These are phyloP conservation scores for Penicillium digitatum DNA, from an alignment of 2,329 filamentous ascomycete species.

Conservation along the genomic window DNA sequence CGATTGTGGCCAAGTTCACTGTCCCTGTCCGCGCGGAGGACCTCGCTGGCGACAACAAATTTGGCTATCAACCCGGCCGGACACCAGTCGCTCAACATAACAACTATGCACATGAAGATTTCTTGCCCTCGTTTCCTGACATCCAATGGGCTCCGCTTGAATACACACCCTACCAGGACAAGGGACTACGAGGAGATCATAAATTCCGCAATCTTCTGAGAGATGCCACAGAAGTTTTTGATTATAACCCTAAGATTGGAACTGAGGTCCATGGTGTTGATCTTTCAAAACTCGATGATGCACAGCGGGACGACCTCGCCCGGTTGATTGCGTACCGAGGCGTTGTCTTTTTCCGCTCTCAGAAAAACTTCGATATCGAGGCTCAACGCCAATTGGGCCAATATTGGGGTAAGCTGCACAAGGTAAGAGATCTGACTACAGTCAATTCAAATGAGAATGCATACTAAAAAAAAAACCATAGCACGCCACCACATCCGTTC, in stretches of 20 bases:
- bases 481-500: conserved; percentile 54
- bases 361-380: conserved; percentile 53
- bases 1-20: conserved; percentile 10
- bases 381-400: conserved; percentile 50
- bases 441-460: not conserved
- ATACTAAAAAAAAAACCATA: conserved; percentile 12
- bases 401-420: conserved; percentile 54
- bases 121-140: conserved; percentile 52
- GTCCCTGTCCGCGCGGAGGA: conserved; percentile 20
- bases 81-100: conserved; percentile 45
- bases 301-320: conserved; percentile 54
- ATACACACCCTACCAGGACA: conserved; percentile 51
- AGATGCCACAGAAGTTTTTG: conserved; percentile 53
- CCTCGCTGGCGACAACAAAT: conserved; percentile 25
- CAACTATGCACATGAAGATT: conserved; percentile 51
- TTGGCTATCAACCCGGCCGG: conserved; percentile 49
- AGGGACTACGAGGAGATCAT: conserved; percentile 52
- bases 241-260: conserved; percentile 55
- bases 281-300: conserved; percentile 48
- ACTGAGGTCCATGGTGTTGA: conserved; percentile 53
- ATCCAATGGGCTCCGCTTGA: conserved; percentile 50
- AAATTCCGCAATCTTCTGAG: conserved; percentile 52
- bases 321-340: conserved; percentile 52
- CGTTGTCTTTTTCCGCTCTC: conserved; percentile 57
- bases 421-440: conserved; percentile 24